Percentiles rank a stretch among this genome's conserved stretches.
Evolutionary conservation across 768 basidiomycete species (phyloP).

Genomic region (Rubroboletus satanas): DNA sequence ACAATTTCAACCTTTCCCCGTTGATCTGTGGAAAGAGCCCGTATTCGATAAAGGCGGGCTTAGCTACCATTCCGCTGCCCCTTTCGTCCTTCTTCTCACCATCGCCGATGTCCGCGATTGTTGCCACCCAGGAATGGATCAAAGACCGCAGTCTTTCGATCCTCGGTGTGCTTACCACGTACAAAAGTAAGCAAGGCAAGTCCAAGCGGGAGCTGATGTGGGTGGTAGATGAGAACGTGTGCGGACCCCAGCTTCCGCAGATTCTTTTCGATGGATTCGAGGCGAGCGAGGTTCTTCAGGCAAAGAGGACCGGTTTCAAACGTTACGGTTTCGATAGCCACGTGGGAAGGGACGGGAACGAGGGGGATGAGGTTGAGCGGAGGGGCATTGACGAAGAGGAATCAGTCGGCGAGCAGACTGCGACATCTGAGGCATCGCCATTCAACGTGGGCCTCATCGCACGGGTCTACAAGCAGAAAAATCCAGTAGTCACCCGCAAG

Average conservation of each 20-base stretch:
- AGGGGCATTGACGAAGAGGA: constrained; percentile 14
- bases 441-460: constrained; percentile 28
- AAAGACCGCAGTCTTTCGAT: constrained; percentile 57
- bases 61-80: constrained; percentile 77
- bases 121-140: constrained; percentile 54
- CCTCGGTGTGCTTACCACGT: constrained; percentile 80
- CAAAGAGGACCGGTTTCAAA: constrained; percentile 39
- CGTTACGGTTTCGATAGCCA: constrained; percentile 15
- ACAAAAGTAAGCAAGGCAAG: constrained; percentile 49
- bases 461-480: constrained; percentile 63
- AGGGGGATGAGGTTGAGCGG: constrained; percentile 15
- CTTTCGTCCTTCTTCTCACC: constrained; percentile 44
- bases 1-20: constrained; percentile 44
- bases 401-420: constrained; percentile 17
- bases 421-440: constrained; percentile 14
- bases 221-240: constrained; percentile 47
- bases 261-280: constrained; percentile 60
- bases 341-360: neutral
- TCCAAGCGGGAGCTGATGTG: constrained; percentile 65
- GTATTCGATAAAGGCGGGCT: constrained; percentile 56
- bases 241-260: constrained; percentile 30
- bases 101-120: constrained; percentile 10
- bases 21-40: constrained; percentile 20
- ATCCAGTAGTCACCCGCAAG: constrained; percentile 61
- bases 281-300: constrained; percentile 44